Evolutionary conservation across 2,329 filamentous ascomycete genomes (phyloP), one percentile per base, ranked within the genome.

Genomic region (Escovopsis weberi): DNA sequence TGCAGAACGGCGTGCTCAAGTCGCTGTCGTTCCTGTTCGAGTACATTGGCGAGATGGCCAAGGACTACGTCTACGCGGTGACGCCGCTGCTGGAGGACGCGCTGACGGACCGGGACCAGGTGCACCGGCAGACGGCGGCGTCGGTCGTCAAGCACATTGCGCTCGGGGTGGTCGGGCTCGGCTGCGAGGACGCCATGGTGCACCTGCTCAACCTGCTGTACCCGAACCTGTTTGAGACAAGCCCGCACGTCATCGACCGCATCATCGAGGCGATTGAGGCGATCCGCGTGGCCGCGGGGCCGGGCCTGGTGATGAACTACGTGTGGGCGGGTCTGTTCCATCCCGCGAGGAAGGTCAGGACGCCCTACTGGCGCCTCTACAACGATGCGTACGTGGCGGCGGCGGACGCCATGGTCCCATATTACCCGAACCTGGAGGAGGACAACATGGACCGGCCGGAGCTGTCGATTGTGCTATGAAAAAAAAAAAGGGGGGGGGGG

Each of bases 21-120:
- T 88, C 88, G 5, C 74, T 98, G 42, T 93, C 85, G 6, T 98
- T 98, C 73, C 72, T 98, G 47, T 98, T 96, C 58, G 91, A 98
- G 59, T 98, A 98, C 65, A 98, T 98, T 60, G 91, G 91, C 49
- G 91, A 98, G 64, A 96, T 98, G 91, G 86, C 87, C 49, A 98
- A 96, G 66, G 91, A 98, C 63, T 98, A 98, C 60, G 91, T 98
- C 58, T 98, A 98, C 57, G 91, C 93, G 15, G 88, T 98, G 32
- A 95, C 88, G 2, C 91, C 91, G 6, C 70, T 98, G 9, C 79
- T 98, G 2, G 91, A 98, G 59, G 91, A 98, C 58, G 91, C 93
- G 2, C 79, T 98, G 47, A 95, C 95, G 63, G 91, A 98, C 62
- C 82, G 91, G 47, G 91, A 98, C 61, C 91, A 98, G 65, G 91